Evolutionary conservation across 805 yeast species (phyloP).

Genomic region (Metschnikowia cubensis): DNA sequence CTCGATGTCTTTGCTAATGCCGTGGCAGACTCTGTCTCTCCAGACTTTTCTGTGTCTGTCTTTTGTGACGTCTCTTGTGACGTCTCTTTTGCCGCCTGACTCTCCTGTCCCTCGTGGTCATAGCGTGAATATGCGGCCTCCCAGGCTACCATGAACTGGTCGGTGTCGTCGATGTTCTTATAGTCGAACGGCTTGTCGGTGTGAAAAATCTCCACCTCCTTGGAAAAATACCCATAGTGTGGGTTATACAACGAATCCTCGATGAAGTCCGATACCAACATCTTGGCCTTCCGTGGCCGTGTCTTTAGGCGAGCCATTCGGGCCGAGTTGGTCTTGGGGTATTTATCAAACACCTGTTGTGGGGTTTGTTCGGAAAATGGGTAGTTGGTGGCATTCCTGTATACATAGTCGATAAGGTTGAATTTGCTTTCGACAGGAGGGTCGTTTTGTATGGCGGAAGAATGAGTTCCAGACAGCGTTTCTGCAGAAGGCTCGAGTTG

Average conservation of each 20-base stretch:
- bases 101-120: constrained; percentile 23
- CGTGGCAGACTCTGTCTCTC: no score
- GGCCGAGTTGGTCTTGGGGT: constrained; percentile 32
- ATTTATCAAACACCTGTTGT: constrained; percentile 36
- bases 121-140: constrained; percentile 54
- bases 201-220: constrained; percentile 73
- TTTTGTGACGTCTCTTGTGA: no score
- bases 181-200: constrained; percentile 64
- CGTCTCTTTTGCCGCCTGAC: no score
- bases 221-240: constrained; percentile 74
- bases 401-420: constrained; percentile 34
- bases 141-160: constrained; percentile 71
- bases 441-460: no score
- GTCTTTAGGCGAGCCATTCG: constrained; percentile 28
- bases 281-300: constrained; percentile 61
- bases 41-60: no score
- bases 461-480: no score
- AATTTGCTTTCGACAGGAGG: constrained; percentile 8
- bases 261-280: constrained; percentile 76
- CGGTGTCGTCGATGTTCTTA: constrained; percentile 52
- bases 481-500: no score
- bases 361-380: constrained; percentile 37
- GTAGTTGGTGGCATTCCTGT: constrained; percentile 38
- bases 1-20: no score
- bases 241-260: constrained; percentile 84